Percentiles rank a stretch among this genome's conserved stretches.
Evolutionary conservation across 2,329 filamentous ascomycete genomes (phyloP).

Genomic region (Nemania sp.): DNA sequence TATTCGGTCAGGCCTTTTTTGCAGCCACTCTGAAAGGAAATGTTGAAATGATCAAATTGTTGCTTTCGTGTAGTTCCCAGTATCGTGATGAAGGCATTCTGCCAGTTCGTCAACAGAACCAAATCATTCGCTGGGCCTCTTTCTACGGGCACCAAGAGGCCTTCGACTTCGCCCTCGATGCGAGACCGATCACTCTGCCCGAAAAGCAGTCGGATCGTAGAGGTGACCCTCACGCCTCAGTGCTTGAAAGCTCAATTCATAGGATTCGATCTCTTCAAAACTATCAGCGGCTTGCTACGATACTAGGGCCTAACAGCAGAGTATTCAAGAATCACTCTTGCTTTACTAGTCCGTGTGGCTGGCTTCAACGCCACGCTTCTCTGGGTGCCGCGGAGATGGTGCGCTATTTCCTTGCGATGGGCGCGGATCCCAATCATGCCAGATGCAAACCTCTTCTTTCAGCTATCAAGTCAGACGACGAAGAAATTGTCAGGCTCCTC

Average conservation of each 20-base stretch:
- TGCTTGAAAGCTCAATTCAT: not conserved
- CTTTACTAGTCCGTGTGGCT: not conserved
- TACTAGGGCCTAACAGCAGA: not conserved
- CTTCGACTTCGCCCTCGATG: constrained; percentile 4
- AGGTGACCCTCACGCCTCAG: not conserved
- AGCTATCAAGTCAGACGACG: not conserved
- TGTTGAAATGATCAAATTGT: not conserved
- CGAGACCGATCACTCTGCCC: not conserved
- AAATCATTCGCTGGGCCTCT: not conserved
- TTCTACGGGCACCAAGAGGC: not conserved
- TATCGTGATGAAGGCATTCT: not conserved
- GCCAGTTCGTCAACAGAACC: not conserved
- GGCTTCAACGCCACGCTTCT: not conserved
- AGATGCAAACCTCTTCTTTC: not conserved
- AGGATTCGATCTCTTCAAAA: not conserved
- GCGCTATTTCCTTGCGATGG: not conserved
- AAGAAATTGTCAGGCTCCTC: constrained; percentile 13
- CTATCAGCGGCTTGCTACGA: not conserved
- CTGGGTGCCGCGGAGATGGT: not conserved
- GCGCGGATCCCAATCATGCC: not conserved
- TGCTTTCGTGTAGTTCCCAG: not conserved
- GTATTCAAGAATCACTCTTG: no score
- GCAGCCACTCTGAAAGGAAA: not conserved
- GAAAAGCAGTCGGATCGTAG: not conserved
- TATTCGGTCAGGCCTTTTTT: not conserved